phyloP scores from a whole-genome alignment of 495 filamentous ascomycete genomes.

The Wilcoxina mikolae region DNA sequence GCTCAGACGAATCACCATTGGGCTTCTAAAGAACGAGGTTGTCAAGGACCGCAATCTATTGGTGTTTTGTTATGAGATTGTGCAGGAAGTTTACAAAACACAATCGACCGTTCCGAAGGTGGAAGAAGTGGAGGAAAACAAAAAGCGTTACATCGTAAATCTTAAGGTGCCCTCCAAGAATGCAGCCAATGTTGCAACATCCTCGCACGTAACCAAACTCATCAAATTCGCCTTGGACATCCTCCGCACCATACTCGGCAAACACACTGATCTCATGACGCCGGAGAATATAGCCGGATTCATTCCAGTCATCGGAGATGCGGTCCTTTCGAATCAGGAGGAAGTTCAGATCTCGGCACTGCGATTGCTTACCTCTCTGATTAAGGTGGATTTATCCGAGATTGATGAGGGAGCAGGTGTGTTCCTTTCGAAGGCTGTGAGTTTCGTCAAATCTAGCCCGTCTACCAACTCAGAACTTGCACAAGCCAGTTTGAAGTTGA shows the following conservation, averaged over 20 bases:
- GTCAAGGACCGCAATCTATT: slow-evolving; percentile 63
- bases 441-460: slow-evolving; percentile 58
- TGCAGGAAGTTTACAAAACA: slow-evolving; percentile 62
- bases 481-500: slow-evolving; percentile 73
- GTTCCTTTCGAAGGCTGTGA: slow-evolving; percentile 70
- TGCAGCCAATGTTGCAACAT: slow-evolving; percentile 47
- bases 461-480: slow-evolving; percentile 66
- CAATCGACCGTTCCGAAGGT: slow-evolving; percentile 24
- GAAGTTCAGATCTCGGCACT: slow-evolving; percentile 79
- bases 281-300: slow-evolving; percentile 67
- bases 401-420: slow-evolving; percentile 55
- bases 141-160: slow-evolving; percentile 61
- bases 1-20: slow-evolving; percentile 64
- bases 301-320: slow-evolving; percentile 74
- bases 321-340: slow-evolving; percentile 65
- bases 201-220: slow-evolving; percentile 68
- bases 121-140: slow-evolving; percentile 43
- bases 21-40: slow-evolving; percentile 62
- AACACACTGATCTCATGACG: slow-evolving; percentile 63
- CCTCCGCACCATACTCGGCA: slow-evolving; percentile 62
- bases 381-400: slow-evolving; percentile 62
- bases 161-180: slow-evolving; percentile 56
- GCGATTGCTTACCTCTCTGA: slow-evolving; percentile 65
- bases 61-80: slow-evolving; percentile 85
- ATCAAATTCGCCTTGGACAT: slow-evolving; percentile 76